Evolutionary conservation across 345 rosid species (phyloP).

Genomic region (Populus alba): DNA sequence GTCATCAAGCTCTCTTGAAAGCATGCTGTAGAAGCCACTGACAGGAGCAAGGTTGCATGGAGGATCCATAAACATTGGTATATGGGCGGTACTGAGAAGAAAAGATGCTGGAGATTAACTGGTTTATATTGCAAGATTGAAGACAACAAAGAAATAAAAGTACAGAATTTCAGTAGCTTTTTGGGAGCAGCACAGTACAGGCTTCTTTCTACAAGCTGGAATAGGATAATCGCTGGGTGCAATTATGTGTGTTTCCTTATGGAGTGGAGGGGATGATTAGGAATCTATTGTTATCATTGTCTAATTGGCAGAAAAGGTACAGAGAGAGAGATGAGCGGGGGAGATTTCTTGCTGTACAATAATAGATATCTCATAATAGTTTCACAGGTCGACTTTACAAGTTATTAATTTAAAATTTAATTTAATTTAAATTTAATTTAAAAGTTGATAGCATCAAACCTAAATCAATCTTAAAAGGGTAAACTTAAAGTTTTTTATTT

Average conservation of each 20-base stretch:
- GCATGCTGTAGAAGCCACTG: constrained; percentile 46
- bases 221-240: constrained; percentile 37
- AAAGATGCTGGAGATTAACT: not conserved
- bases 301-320: not conserved
- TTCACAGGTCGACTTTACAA: no score
- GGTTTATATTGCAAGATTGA: no score
- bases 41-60: constrained; percentile 37
- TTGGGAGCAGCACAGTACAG: no score
- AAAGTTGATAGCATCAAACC: no score
- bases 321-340: not conserved
- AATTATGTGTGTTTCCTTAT: constrained; percentile 50
- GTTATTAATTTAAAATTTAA: no score
- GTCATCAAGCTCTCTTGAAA: constrained; percentile 45
- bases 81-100: constrained; percentile 29
- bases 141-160: no score
- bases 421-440: no score
- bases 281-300: constrained; percentile 38
- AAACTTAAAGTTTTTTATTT: no score
- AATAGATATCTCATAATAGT: no score
- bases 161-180: no score
- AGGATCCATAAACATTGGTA: constrained; percentile 44
- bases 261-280: constrained; percentile 59
- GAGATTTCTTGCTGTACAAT: not conserved
- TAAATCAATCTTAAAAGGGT: no score
- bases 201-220: not conserved